Evolutionary conservation across 345 rosid genomes (phyloP).

Genomic region (Murraya paniculata): DNA sequence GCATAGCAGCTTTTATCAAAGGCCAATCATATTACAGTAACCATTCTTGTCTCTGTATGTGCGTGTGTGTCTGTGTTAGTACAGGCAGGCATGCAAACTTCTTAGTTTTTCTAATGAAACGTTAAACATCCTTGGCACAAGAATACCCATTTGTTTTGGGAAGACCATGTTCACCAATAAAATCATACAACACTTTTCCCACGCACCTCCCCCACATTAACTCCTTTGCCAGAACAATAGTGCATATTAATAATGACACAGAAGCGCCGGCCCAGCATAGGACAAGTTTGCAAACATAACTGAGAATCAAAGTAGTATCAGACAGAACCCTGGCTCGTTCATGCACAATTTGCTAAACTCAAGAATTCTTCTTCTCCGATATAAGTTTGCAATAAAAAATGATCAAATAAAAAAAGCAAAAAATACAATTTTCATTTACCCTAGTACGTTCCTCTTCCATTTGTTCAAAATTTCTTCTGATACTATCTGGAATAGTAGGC

Average conservation of each 20-base stretch:
- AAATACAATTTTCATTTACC: conserved; percentile 33
- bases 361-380: not conserved
- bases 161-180: not conserved
- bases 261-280: not conserved
- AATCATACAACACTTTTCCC: not conserved
- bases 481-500: conserved; percentile 75
- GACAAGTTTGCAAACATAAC: not conserved
- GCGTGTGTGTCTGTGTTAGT: not conserved
- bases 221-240: not conserved
- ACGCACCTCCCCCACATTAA: not conserved
- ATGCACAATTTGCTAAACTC: not conserved
- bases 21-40: not conserved
- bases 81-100: not conserved
- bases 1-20: not conserved
- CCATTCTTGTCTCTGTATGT: too few relatives aligned
- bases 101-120: not conserved
- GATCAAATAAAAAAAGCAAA: not conserved
- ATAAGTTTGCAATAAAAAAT: not conserved
- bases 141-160: not conserved
- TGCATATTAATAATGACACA: not conserved
- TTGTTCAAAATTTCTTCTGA: conserved; percentile 74
- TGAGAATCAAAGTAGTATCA: not conserved
- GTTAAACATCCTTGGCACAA: not conserved
- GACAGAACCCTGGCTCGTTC: not conserved
- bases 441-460: conserved; percentile 97